Evolutionary conservation across 1,139 yeast genomes (phyloP).

Genomic region (Ogataea hybrid): DNA sequence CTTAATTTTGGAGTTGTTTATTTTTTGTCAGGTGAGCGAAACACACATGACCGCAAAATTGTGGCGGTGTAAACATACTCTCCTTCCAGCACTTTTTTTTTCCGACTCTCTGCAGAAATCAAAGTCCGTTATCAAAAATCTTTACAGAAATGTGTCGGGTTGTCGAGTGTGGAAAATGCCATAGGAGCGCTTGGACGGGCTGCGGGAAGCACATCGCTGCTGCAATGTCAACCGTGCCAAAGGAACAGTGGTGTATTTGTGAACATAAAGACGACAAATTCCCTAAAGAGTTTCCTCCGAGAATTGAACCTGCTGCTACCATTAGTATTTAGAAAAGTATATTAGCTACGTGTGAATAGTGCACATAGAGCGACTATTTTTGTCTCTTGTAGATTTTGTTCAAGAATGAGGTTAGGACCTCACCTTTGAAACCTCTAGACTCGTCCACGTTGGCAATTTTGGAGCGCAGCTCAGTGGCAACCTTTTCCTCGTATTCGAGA

Average conservation of each 20-base stretch:
- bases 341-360: neutral
- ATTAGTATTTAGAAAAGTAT: neutral
- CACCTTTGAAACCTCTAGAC: slow-evolving; percentile 85
- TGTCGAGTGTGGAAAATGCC: slow-evolving; percentile 24
- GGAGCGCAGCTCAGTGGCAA: slow-evolving; percentile 61
- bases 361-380: slow-evolving; percentile 46
- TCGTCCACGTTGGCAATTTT: slow-evolving; percentile 78
- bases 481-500: slow-evolving; percentile 75
- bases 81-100: too few relatives aligned
- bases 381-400: slow-evolving; percentile 91
- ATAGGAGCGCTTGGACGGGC: slow-evolving; percentile 41
- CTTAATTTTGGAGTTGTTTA: slow-evolving; percentile 2
- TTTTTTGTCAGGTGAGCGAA: slow-evolving; percentile 20
- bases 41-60: slow-evolving; percentile 15
- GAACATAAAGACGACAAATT: slow-evolving; percentile 28
- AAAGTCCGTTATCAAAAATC: neutral
- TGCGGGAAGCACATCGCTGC: slow-evolving; percentile 45
- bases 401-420: slow-evolving; percentile 79
- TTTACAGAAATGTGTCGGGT: slow-evolving; percentile 28
- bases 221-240: slow-evolving; percentile 39
- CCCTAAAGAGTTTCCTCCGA: slow-evolving; percentile 32
- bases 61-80: neutral
- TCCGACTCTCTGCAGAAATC: neutral
- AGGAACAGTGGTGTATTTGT: slow-evolving; percentile 37
- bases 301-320: slow-evolving; percentile 29